These are phyloP conservation scores for Cokeromyces recurvatus DNA, from an alignment of 371 early-diverging fungal species.

Conservation along the genomic window DNA sequence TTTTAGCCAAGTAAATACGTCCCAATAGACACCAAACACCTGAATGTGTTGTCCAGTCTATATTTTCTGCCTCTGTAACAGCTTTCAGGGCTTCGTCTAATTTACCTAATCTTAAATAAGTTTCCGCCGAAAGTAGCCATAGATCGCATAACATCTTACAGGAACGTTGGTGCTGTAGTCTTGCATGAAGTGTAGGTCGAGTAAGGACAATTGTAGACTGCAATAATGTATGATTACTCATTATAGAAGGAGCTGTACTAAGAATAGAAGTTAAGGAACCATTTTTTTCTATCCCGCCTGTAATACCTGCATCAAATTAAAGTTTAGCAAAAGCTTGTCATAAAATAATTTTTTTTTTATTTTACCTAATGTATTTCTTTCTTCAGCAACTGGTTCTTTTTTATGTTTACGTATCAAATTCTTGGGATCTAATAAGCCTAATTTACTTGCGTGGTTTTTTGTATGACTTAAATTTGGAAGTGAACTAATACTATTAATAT, in stretches of 20 bases:
- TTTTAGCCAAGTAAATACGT: slow-evolving; percentile 36
- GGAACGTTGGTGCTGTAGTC: slow-evolving; percentile 24
- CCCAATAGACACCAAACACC: slow-evolving; percentile 60
- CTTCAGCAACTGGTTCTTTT: background rate
- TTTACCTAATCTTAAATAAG: slow-evolving; percentile 48
- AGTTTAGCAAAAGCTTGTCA: too few relatives aligned
- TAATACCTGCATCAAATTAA: too few relatives aligned
- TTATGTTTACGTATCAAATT: slow-evolving; percentile 2
- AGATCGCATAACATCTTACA: slow-evolving; percentile 27
- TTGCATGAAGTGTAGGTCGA: slow-evolving; percentile 18
- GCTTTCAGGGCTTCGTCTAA: slow-evolving; percentile 62
- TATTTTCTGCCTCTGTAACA: slow-evolving; percentile 58
- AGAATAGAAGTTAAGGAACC: slow-evolving; percentile 1
- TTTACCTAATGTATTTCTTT: too few relatives aligned
- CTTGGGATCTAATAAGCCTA: slow-evolving; percentile 10
- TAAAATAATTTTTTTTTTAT: background rate
- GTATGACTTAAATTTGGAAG: background rate
- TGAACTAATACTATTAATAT: slow-evolving; percentile 6
- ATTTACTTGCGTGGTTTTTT: background rate
- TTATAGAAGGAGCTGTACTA: slow-evolving; percentile 16
- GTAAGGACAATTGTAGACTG: slow-evolving; percentile 1
- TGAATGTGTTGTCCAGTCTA: slow-evolving; percentile 48
- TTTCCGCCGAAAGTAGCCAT: slow-evolving; percentile 61
- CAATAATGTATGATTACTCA: slow-evolving; percentile 17
- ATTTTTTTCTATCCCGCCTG: too few relatives aligned